phyloP scores from a whole-genome alignment of 768 basidiomycete species.

The Trametes punicea region DNA sequence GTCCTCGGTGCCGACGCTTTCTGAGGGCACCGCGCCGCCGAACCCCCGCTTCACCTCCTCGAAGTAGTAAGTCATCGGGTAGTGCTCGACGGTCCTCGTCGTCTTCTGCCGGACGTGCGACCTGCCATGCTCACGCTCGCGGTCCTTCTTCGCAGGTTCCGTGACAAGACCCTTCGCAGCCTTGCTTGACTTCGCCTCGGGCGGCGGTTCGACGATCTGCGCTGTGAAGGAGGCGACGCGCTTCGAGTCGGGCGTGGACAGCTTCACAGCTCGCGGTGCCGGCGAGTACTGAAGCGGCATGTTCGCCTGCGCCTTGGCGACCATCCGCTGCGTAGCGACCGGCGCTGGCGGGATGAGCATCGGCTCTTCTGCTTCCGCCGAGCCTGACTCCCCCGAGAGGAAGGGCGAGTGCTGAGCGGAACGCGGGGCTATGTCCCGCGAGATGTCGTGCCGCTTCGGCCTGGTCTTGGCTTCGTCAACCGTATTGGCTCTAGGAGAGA shows the following conservation, averaged over 20 bases:
- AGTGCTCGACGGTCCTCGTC: background rate
- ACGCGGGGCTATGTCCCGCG: background rate
- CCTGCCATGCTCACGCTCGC: background rate
- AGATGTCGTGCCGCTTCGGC: background rate
- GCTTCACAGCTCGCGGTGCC: background rate
- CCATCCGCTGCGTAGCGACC: background rate
- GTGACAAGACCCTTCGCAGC: background rate
- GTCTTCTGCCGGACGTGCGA: background rate
- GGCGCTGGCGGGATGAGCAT: slow-evolving; percentile 1
- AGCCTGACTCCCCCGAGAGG: background rate
- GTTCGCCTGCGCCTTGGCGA: slow-evolving; percentile 1
- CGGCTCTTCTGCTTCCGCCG: background rate
- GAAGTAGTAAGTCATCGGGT: background rate
- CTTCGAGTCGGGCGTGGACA: background rate
- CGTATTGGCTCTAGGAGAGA: background rate
- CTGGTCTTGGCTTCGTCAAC: background rate
- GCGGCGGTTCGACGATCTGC: background rate
- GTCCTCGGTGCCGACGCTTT: background rate
- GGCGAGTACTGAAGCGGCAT: background rate
- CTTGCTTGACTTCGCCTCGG: background rate
- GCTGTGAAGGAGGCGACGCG: background rate
- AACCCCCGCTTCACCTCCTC: background rate
- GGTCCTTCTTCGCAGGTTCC: background rate
- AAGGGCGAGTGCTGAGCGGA: background rate
- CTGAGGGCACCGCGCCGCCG: background rate